phyloP scores from a whole-genome alignment of 495 filamentous ascomycete species.

The Achaetomiella virescens region DNA sequence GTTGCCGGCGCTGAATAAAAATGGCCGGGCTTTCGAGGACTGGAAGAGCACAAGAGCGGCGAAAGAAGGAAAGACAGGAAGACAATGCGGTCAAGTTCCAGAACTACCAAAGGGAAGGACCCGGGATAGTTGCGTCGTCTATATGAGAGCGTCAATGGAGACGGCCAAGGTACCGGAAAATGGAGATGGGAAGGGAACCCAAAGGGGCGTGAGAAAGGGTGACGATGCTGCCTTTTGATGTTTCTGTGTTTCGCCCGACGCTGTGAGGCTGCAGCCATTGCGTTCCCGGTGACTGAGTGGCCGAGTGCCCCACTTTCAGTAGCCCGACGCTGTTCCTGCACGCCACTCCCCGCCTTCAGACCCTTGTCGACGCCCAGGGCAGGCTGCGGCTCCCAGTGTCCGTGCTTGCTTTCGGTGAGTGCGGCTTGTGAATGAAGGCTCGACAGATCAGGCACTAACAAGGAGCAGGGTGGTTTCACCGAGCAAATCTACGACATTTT shows the following conservation, averaged over 20 bases:
- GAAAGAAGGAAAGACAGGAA: not conserved
- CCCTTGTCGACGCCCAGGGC: not conserved
- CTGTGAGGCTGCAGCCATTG: not conserved
- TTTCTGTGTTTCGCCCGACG: not conserved
- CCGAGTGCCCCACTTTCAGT: slow-evolving; percentile 4
- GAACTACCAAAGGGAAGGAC: not conserved
- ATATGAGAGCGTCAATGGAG: not conserved
- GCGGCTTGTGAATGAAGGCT: too few species aligned
- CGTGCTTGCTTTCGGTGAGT: too few species aligned
- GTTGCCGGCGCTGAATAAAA: slow-evolving; percentile 33
- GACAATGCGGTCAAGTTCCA: not conserved
- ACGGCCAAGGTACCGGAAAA: not conserved
- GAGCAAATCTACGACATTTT: slow-evolving; percentile 99
- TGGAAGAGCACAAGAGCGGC: not conserved
- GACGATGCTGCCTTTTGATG: not conserved
- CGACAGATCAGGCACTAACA: too few species aligned
- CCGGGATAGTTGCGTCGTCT: not conserved
- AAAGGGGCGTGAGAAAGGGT: not conserved
- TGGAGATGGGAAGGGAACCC: not conserved
- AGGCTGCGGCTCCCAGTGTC: not conserved
- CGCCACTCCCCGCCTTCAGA: not conserved
- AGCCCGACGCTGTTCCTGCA: not conserved
- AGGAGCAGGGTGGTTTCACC: slow-evolving; percentile 89
- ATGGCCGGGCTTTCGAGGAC: slow-evolving; percentile 27
- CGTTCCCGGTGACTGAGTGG: slow-evolving; percentile 10